These are phyloP conservation scores for Cicer chorassanicum DNA, from an alignment of 306 rosid genomes.

Conservation along the genomic window DNA sequence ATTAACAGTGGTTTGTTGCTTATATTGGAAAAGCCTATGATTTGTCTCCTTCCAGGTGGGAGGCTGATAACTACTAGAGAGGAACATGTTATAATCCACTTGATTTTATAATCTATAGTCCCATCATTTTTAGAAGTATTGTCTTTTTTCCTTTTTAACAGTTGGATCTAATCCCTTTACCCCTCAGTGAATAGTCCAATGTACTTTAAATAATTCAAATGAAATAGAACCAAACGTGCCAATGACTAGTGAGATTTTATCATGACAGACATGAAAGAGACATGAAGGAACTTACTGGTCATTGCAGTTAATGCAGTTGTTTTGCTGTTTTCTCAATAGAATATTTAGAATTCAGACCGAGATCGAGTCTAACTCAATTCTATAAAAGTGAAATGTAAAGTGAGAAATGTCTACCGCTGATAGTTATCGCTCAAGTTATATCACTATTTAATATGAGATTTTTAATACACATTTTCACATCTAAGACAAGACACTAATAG, in stretches of 20 bases:
- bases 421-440: neutral
- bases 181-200: slow-evolving; percentile 42
- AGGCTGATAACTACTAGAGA: slow-evolving; percentile 47
- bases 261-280: slow-evolving; percentile 14
- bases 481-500: neutral
- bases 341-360: neutral
- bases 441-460: neutral
- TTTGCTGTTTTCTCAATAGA: neutral
- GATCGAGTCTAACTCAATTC: neutral
- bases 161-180: slow-evolving; percentile 22
- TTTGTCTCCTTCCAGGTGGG: slow-evolving; percentile 51
- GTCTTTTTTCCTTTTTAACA: slow-evolving; percentile 40
- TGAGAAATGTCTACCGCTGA: neutral
- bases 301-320: slow-evolving; percentile 18
- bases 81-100: slow-evolving; percentile 45
- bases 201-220: slow-evolving; percentile 36
- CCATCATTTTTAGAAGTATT: slow-evolving; percentile 41
- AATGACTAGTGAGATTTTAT: slow-evolving; percentile 34
- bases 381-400: neutral
- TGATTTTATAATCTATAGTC: slow-evolving; percentile 45
- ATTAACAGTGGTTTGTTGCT: slow-evolving; percentile 31
- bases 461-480: neutral
- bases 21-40: slow-evolving; percentile 43
- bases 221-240: slow-evolving; percentile 18
- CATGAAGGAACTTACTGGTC: neutral